Conservation (phyloP, 1,139 yeast genomes). For the Hyphopichia burtonii region DNA sequence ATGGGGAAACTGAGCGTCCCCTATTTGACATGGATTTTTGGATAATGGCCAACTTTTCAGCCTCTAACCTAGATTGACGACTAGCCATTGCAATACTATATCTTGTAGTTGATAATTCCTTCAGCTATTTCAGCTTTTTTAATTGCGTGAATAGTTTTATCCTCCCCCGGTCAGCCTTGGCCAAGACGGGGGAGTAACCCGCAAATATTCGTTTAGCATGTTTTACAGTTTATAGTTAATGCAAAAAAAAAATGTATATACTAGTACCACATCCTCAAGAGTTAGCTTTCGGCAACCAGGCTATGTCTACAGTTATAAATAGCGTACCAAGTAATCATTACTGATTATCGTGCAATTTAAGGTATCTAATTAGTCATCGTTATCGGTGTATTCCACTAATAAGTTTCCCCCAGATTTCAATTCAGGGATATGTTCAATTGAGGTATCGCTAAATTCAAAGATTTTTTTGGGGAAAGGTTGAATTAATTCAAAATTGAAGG, state of each 20-base stretch:
- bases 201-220: not conserved
- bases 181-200: not conserved
- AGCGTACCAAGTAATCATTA: no score
- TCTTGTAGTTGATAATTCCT: no score
- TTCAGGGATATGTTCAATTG: slow-evolving; percentile 23
- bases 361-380: no score
- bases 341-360: no score
- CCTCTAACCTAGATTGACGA: slow-evolving; percentile 42
- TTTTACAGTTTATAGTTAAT: not conserved
- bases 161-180: not conserved
- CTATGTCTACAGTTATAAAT: no score
- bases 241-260: no score
- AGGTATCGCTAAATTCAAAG: slow-evolving; percentile 14
- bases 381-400: slow-evolving; percentile 30
- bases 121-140: no score
- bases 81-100: slow-evolving; percentile 27
- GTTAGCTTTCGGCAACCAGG: no score
- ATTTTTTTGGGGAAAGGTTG: slow-evolving; percentile 46
- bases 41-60: slow-evolving; percentile 43
- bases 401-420: slow-evolving; percentile 40
- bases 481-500: slow-evolving; percentile 38
- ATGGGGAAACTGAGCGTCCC: slow-evolving; percentile 42
- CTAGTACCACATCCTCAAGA: no score
- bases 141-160: no score
- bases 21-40: slow-evolving; percentile 37